Base-by-base conservation (phyloP, 2,329 filamentous ascomycete genomes). In the Cytospora piceicola region DNA sequence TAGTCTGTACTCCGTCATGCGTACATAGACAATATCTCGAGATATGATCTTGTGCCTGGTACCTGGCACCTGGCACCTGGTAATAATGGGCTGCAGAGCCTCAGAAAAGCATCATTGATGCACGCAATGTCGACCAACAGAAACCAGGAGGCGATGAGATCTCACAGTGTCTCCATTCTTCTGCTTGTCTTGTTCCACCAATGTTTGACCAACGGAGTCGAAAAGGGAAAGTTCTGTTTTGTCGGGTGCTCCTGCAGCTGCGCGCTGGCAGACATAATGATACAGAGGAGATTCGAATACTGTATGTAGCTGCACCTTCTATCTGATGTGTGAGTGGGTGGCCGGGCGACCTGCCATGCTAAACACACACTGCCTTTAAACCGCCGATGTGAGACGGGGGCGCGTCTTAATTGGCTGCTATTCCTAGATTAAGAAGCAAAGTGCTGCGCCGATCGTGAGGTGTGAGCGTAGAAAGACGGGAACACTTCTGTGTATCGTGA, bases 401-500 rank as follows among this genome's bases (percentile, higher is more conserved):
- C 65, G 61, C 65, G 57, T 61, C 29, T 42, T 32, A 42, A 64
- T 67, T 67, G 65, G 65, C 34, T 61, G 62, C 46, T 32, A 32
- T 22, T 20, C 51, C 57, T 58, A 64, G 15, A 46, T 65, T 39
- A 58, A 67, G 65, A 60, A 61, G 17, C 24, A 34, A 34, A 52
- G 24, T 63, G 54, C 46, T 51, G 29, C 46, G 61, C 53, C 61
- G 39, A 24, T 58, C 59, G 54, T 22, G 58, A 59, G 64, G 64
- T 32, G 63, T 65, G 63, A 46, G 27, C 46, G 32, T 65, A 65
- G 53, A 29, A 8, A 22, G 49, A 24, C n/a, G n/a, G 11, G 17
- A 55, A n/a, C 53, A 24, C 29, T 32, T 3, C 27, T 29, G 5
- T 29, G 27, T 29, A 34, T 34, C 30, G 29, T 20, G n/a, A 49